A percentile compares a stretch with the other conserved stretches of the same genome.
Evolutionary conservation across 202 grass and related monocot species (phyloP).

Genomic region (Zoysia matrella): DNA sequence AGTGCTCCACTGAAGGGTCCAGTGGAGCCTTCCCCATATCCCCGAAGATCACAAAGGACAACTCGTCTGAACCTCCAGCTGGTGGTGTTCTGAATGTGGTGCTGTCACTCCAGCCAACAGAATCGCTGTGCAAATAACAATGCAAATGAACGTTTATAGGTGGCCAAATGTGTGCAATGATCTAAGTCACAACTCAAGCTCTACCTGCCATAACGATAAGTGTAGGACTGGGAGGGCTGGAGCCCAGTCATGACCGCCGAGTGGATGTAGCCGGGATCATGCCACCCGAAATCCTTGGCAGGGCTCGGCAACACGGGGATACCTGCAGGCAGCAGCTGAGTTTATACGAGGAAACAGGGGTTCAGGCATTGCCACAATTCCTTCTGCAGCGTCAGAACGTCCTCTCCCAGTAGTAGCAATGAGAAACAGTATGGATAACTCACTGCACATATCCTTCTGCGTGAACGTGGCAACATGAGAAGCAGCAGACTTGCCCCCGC

Average conservation of each 20-base stretch:
- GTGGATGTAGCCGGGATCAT: slow-evolving; percentile 86
- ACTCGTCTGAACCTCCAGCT: slow-evolving; percentile 62
- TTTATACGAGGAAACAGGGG: neutral
- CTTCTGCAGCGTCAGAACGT: neutral
- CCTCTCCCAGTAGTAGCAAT: neutral
- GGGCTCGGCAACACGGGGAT: slow-evolving; percentile 49
- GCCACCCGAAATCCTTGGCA: slow-evolving; percentile 90
- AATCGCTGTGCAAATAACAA: slow-evolving; percentile 54
- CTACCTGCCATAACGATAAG: slow-evolving; percentile 81
- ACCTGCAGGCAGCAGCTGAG: slow-evolving; percentile 21
- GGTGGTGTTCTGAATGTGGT: slow-evolving; percentile 69
- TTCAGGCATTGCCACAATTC: neutral
- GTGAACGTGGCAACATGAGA: slow-evolving; percentile 68
- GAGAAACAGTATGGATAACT: slow-evolving; percentile 30
- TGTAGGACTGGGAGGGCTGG: slow-evolving; percentile 67
- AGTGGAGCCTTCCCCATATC: slow-evolving; percentile 98
- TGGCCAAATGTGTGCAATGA: neutral
- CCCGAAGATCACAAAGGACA: slow-evolving; percentile 66
- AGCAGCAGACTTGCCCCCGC: slow-evolving; percentile 38
- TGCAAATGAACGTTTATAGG: neutral
- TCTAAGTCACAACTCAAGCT: neutral
- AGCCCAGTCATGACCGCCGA: slow-evolving; percentile 71
- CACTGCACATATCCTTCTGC: slow-evolving; percentile 82
- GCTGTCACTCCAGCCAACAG: slow-evolving; percentile 71
- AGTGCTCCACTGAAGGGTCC: slow-evolving; percentile 81